Conservation (phyloP, 2,329 filamentous ascomycete species). For the Alternaria arborescens region DNA sequence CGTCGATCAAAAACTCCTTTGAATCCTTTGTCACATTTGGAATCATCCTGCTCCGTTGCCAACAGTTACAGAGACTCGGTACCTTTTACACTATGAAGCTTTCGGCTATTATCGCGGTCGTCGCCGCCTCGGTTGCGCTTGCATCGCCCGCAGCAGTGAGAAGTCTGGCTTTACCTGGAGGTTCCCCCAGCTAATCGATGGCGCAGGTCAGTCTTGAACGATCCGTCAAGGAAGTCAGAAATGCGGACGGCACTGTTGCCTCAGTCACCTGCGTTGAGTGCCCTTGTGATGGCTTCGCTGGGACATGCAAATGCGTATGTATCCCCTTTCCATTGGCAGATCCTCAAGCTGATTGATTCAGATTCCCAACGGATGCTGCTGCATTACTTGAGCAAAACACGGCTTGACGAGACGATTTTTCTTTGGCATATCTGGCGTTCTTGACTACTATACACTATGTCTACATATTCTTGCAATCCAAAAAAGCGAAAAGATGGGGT, state of each 20-base stretch:
- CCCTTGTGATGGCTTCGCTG: slow-evolving; percentile 31
- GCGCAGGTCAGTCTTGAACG: slow-evolving; percentile 34
- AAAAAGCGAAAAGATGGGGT: not conserved
- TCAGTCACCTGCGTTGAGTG: slow-evolving; percentile 34
- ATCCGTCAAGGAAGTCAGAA: slow-evolving; percentile 26
- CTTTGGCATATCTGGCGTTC: slow-evolving; percentile 11
- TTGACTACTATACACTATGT: slow-evolving; percentile 13
- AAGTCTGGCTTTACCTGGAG: not conserved
- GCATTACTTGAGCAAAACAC: slow-evolving; percentile 10
- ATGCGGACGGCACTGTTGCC: slow-evolving; percentile 18
- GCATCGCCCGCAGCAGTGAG: slow-evolving; percentile 40
- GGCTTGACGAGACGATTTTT: not conserved
- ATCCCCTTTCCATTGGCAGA: not conserved
- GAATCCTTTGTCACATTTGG: not conserved
- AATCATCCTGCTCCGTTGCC: not conserved
- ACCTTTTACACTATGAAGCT: slow-evolving; percentile 31
- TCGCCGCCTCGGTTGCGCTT: slow-evolving; percentile 27
- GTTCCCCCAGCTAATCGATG: not conserved
- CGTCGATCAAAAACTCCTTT: not conserved
- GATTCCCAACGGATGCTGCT: slow-evolving; percentile 45
- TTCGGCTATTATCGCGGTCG: slow-evolving; percentile 30
- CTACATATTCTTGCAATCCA: not conserved
- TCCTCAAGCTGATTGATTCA: not conserved
- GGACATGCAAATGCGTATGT: slow-evolving; percentile 39
- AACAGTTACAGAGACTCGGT: no score